Base-by-base conservation (phyloP, 2,329 filamentous ascomycete species). In the Botrytis elliptica region DNA sequence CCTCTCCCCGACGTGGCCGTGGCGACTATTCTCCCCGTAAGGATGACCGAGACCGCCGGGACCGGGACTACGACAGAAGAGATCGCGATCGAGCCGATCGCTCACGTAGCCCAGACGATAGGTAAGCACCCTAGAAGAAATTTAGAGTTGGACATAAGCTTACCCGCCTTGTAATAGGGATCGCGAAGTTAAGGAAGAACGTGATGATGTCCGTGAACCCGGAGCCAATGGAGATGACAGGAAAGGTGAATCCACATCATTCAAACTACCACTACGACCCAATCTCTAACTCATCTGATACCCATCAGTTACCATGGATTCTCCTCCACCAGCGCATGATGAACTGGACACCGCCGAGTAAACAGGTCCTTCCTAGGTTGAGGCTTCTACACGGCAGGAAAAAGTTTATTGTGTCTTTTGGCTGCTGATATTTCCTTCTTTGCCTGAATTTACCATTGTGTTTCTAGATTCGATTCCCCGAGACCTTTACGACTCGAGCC, bases 341-440 rank as follows among this genome's bases (percentile, higher is more conserved):
- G 96, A 99, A 82, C 89, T 98, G 82, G 96, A 99, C 83, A 95
- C 96, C 81, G 95, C 95, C 80, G 96, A 98, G 85, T 91, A 86
- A 79, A 77, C 76, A 80, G 77, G 77, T 80, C 72, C 70, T 72
- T 70, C 67, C 57, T 59, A 71, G 74, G 74, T 67, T 71, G 76
- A 74, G 75, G 77, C 76, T 75, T 77, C 75, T 72, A 70, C 65
- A 73, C 62, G 75, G 75, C 72, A 75, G 78, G 74, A 74, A 78
- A 81, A 79, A 78, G 74, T 78, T 76, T 57, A 72, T 74, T 73
- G 70, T 73, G 76, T 71, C 74, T 75, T 71, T 62, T 67, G 75
- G 75, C 65, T 78, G 76, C 76, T 79, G 77, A 78, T 79, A 74
- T 78, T 74, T 78, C 75, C 72, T 77, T 78, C 76, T 75, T 76